These are phyloP conservation scores for Erodium trifolium DNA, from an alignment of 441 rosid species.

Conservation along the genomic window DNA sequence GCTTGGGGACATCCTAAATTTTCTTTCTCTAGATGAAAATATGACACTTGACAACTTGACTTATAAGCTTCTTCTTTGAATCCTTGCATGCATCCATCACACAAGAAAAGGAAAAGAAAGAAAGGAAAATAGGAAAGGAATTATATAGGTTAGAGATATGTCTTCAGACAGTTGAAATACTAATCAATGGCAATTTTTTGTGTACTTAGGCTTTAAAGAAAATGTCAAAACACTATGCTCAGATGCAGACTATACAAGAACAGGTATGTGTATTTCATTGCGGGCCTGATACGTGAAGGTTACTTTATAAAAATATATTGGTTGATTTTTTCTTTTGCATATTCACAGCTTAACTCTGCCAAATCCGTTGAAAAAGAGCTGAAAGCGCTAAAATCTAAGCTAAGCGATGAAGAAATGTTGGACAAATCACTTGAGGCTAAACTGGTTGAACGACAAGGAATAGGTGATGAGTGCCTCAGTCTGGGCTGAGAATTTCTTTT, in stretches of 20 bases:
- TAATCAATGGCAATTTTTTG: constrained; percentile 13
- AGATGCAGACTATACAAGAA: constrained; percentile 65
- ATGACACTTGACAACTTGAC: no score
- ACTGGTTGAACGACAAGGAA: constrained; percentile 54
- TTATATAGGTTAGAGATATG: background rate
- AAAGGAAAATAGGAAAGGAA: no score
- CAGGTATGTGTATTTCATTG: constrained; percentile 37
- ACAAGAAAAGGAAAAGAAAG: no score
- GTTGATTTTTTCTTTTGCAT: background rate
- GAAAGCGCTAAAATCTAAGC: constrained; percentile 56
- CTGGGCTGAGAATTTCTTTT: background rate
- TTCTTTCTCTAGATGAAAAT: no score
- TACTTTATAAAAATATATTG: background rate
- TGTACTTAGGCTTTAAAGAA: constrained; percentile 55
- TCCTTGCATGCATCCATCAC: no score
- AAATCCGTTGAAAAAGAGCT: constrained; percentile 70
- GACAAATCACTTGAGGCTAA: constrained; percentile 70
- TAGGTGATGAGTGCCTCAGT: constrained; percentile 37
- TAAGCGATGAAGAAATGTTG: constrained; percentile 48
- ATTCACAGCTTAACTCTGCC: constrained; percentile 51
- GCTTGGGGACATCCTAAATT: no score
- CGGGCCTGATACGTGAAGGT: background rate
- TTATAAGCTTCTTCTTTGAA: no score
- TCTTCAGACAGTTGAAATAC: background rate
- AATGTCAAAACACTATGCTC: constrained; percentile 58